Conservation (phyloP, 140 eudicot species). For the Oenanthe javanica region DNA sequence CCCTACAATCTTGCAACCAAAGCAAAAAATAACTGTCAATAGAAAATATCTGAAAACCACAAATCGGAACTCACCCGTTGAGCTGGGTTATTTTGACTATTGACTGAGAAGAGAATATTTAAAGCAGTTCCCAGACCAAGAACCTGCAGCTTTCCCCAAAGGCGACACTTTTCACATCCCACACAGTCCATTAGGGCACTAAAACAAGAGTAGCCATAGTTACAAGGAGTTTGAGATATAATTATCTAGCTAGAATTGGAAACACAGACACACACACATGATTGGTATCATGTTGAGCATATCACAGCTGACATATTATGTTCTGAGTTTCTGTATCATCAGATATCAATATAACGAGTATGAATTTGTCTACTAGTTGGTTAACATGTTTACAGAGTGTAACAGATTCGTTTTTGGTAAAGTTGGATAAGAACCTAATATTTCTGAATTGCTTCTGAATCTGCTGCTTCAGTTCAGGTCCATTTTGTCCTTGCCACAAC, state of each 20-base stretch:
- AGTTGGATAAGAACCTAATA: constrained; percentile 47
- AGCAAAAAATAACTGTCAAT: not conserved
- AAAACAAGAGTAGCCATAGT: constrained; percentile 21
- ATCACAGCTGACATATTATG: not conserved
- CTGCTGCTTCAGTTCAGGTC: constrained; percentile 74
- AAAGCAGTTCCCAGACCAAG: constrained; percentile 90
- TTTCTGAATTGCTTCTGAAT: constrained; percentile 77
- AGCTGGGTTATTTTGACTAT: constrained; percentile 30
- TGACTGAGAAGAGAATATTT: constrained; percentile 69
- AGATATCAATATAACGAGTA: not conserved
- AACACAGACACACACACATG: not conserved
- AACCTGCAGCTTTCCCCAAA: constrained; percentile 95
- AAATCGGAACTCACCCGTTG: constrained; percentile 42
- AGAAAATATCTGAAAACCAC: not conserved
- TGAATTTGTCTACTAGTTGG: not conserved
- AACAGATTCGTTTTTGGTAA: no score
- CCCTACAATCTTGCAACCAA: not conserved
- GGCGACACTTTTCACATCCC: constrained; percentile 93
- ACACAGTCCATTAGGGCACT: constrained; percentile 94
- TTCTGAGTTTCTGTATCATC: not conserved
- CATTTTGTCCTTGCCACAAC: constrained; percentile 91
- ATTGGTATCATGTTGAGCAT: not conserved
- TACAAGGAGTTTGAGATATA: not conserved
- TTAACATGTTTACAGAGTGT: no score
- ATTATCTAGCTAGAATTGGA: not conserved